Base-by-base conservation (phyloP, 805 yeast genomes). In the Wickerhamiella lipophila region DNA sequence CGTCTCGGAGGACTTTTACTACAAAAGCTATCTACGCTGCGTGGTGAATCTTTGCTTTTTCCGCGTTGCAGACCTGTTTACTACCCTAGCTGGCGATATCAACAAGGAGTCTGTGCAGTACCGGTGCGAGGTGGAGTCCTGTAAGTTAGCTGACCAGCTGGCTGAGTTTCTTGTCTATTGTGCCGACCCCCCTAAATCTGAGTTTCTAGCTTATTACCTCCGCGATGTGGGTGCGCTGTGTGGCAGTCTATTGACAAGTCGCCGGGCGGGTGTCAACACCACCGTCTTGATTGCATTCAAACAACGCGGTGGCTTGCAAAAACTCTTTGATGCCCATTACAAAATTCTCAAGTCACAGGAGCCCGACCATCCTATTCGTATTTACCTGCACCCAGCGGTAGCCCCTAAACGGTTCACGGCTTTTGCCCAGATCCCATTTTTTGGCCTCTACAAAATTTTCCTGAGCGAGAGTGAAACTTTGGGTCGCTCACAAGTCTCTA, bases 281-380 rank as follows among this genome's bases (percentile, higher is more conserved):
- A 26, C 44, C 5, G 39, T 38, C 13, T 19, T 49, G 15, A 32
- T 43, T 18, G 21, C 36, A 13, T 49, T 49, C 44, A 49, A 49
- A 27, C 50, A 49, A 15, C 18, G 13, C 4, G 23, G 34, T 1
- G 50, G 50, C 1, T 1, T 49, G 9, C 13, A 13, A 19, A 12
- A 19, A 6, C 43, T 49, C 2, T 42, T 49, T 9, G 29, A 22
- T 2, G 16, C 19, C 2, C 43, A 41, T 18, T 11, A 15, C 18
- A 6, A 15, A 18, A 21, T 36, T 11, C 22, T 39, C 3, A 16
- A 11, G 16, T 25, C 27, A 2, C 23, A 21, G 2, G 34, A 49
- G 29, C 36, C 46, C 3, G 27, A 23, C 9, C 16, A 22, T 13
- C n/a, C 30, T 11, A 30, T 44, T 16, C 29, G 47, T 19, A 19